Conservation (phyloP, 2,329 filamentous ascomycete genomes). For the Thielaviopsis punctulata region DNA sequence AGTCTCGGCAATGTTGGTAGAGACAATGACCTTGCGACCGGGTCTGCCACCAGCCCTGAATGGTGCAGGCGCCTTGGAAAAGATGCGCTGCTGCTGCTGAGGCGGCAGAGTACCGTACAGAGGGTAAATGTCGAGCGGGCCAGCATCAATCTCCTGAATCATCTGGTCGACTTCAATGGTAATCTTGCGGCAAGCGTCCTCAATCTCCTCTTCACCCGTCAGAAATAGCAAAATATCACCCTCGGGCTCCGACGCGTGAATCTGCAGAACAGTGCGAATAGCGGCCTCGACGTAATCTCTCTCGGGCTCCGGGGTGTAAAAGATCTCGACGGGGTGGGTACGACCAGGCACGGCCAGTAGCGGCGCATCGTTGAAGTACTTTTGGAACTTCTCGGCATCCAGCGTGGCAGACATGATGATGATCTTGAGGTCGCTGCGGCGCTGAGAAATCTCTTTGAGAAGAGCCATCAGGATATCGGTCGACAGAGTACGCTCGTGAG, state of each 20-base stretch:
- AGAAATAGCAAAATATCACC: slow-evolving; percentile 90
- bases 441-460: slow-evolving; percentile 70
- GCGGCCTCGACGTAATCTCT: slow-evolving; percentile 93
- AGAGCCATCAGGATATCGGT: slow-evolving; percentile 97
- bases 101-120: slow-evolving; percentile 89
- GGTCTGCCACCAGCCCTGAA: slow-evolving; percentile 60
- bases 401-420: slow-evolving; percentile 98
- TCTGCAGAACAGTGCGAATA: slow-evolving; percentile 86
- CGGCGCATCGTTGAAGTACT: slow-evolving; percentile 89
- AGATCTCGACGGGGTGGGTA: slow-evolving; percentile 94
- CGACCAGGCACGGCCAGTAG: slow-evolving; percentile 85
- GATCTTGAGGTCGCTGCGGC: slow-evolving; percentile 82
- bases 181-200: slow-evolving; percentile 89
- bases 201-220: slow-evolving; percentile 96
- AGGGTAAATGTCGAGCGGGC: slow-evolving; percentile 77
- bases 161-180: slow-evolving; percentile 80
- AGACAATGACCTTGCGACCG: slow-evolving; percentile 85
- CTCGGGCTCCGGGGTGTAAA: slow-evolving; percentile 93
- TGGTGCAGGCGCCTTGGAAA: slow-evolving; percentile 68
- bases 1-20: slow-evolving; percentile 96
- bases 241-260: slow-evolving; percentile 81
- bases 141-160: slow-evolving; percentile 76
- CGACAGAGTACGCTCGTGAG: slow-evolving; percentile 90
- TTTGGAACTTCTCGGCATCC: slow-evolving; percentile 94
- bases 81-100: slow-evolving; percentile 85